Percentiles rank a stretch among this genome's conserved stretches.
These are phyloP conservation scores for Myxozyma geophila DNA, from an alignment of 805 yeast genomes.

Conservation along the genomic window DNA sequence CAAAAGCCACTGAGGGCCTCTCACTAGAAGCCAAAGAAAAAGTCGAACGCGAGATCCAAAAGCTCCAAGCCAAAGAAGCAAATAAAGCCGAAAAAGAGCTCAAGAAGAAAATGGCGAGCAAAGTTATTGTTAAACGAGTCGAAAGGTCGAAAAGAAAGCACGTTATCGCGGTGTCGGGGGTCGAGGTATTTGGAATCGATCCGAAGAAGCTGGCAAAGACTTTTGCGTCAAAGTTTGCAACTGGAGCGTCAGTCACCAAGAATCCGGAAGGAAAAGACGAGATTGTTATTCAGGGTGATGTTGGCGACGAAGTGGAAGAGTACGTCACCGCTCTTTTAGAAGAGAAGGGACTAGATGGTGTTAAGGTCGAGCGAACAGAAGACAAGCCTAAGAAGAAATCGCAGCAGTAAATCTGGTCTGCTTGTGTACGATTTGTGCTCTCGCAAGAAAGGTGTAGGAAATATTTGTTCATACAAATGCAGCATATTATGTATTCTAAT, in stretches of 20 bases:
- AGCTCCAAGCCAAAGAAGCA: conserved; percentile 67
- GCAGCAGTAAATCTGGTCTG: conserved; percentile 2
- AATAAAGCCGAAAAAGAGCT: conserved; percentile 83
- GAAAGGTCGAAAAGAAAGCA: conserved; percentile 90
- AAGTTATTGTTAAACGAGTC: conserved; percentile 80
- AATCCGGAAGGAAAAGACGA: conserved; percentile 92
- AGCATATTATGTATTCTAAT: conserved; percentile 26
- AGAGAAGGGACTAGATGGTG: conserved; percentile 80
- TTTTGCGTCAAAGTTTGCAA: conserved; percentile 91
- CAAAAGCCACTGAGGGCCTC: conserved; percentile 52
- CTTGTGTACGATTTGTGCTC: neutral
- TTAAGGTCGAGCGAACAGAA: conserved; percentile 86
- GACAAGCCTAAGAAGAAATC: conserved; percentile 76
- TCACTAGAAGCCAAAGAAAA: conserved; percentile 81
- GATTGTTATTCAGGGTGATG: conserved; percentile 91
- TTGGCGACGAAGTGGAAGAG: conserved; percentile 85
- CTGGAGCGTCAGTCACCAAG: conserved; percentile 92
- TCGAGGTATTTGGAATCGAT: conserved; percentile 86
- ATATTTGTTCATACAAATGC: neutral
- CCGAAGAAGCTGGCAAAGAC: conserved; percentile 89
- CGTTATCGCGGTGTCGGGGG: conserved; percentile 81
- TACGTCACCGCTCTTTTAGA: conserved; percentile 70
- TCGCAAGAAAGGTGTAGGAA: neutral
- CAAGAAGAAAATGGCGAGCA: conserved; percentile 75
- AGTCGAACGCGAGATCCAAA: conserved; percentile 78